These are phyloP conservation scores for Phytophthora pisi DNA, from an alignment of 352 stramenopile species.

Conservation along the genomic window DNA sequence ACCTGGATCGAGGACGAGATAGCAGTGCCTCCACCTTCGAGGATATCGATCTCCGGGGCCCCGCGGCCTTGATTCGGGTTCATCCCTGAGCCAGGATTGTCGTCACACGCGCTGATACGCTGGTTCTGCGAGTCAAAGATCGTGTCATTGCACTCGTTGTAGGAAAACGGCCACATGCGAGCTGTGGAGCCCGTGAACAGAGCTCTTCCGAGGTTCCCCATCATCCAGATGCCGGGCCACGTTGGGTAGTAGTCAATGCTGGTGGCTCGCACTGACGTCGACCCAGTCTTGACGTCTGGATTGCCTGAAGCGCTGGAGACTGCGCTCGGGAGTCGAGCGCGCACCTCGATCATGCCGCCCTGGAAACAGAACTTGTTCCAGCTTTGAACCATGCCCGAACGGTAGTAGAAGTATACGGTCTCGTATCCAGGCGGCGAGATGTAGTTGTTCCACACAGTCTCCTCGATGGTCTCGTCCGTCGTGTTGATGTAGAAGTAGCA, in stretches of 20 bases:
- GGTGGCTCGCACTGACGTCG: slow-evolving; percentile 20
- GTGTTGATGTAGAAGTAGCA: slow-evolving; percentile 77
- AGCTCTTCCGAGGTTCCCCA: slow-evolving; percentile 95
- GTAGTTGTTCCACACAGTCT: slow-evolving; percentile 72
- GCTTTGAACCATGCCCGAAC: slow-evolving; percentile 87
- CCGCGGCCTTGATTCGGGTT: slow-evolving; percentile 90
- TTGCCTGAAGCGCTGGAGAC: slow-evolving; percentile 48
- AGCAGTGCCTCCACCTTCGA: slow-evolving; percentile 85
- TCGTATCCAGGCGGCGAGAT: slow-evolving; percentile 54
- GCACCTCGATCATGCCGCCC: slow-evolving; percentile 91
- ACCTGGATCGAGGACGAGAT: slow-evolving; percentile 94
- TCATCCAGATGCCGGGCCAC: slow-evolving; percentile 91
- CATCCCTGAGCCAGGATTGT: slow-evolving; percentile 89
- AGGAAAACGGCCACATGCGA: slow-evolving; percentile 96
- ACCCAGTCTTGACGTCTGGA: slow-evolving; percentile 48
- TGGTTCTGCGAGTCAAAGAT: slow-evolving; percentile 66
- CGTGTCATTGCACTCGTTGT: slow-evolving; percentile 88
- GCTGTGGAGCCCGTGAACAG: slow-evolving; percentile 95
- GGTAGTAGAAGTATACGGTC: slow-evolving; percentile 49
- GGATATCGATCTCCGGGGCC: slow-evolving; percentile 96
- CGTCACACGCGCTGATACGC: slow-evolving; percentile 91
- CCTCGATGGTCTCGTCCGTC: slow-evolving; percentile 41
- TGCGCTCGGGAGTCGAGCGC: slow-evolving; percentile 73
- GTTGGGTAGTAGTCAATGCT: slow-evolving; percentile 36
- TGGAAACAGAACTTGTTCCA: slow-evolving; percentile 98